Percentiles rank a stretch among this genome's conserved stretches.
phyloP scores from a whole-genome alignment of 306 rosid genomes.

The Cicer bijugum region DNA sequence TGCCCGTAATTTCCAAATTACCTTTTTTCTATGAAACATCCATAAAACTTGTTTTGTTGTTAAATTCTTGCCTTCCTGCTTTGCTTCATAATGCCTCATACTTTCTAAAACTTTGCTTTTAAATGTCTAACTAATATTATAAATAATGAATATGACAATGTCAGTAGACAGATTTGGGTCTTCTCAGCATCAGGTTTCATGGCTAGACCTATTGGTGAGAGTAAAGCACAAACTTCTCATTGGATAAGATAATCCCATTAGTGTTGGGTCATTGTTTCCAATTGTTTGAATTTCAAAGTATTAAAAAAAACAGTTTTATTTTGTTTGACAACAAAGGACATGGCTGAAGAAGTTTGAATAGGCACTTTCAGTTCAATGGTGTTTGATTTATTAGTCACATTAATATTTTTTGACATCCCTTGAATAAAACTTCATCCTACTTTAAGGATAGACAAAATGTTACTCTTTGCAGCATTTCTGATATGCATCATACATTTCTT shows the following conservation, averaged over 20 bases:
- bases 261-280: conserved; percentile 23
- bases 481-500: conserved; percentile 15
- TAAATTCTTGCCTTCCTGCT: conserved; percentile 6
- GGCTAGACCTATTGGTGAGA: conserved; percentile 2
- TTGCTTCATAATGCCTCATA: background rate
- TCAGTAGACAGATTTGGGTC: conserved; percentile 16
- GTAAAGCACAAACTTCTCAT: background rate
- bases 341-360: conserved; percentile 11
- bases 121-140: conserved; percentile 23
- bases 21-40: background rate
- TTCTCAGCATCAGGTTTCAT: background rate
- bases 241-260: conserved; percentile 3
- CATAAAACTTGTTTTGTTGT: background rate
- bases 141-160: conserved; percentile 6
- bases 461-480: conserved; percentile 39
- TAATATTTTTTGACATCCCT: conserved; percentile 11
- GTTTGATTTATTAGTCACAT: conserved; percentile 17
- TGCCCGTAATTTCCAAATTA: background rate
- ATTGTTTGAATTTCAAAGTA: conserved; percentile 8
- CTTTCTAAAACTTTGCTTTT: conserved; percentile 3
- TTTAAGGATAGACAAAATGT: conserved; percentile 11
- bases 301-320: conserved; percentile 17
- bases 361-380: background rate
- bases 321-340: conserved; percentile 3
- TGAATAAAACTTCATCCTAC: background rate